These are phyloP conservation scores for Macrotyloma uniflorum DNA, from an alignment of 306 rosid genomes.

Conservation along the genomic window DNA sequence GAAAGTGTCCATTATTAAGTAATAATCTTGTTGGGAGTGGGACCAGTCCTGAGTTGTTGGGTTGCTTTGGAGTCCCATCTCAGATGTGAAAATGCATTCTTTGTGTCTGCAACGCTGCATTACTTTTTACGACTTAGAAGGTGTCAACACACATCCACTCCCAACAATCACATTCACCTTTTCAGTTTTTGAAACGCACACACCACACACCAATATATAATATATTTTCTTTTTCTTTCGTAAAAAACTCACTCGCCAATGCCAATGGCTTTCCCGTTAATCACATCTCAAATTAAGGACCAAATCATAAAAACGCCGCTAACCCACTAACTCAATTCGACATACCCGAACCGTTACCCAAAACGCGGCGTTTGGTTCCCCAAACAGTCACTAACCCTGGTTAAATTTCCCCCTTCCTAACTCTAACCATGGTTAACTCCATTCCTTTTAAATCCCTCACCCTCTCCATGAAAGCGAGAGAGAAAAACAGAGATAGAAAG, in stretches of 20 bases:
- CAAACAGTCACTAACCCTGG: conserved; percentile 36
- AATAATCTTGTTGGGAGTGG: conserved; percentile 46
- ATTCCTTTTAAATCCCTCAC: conserved; percentile 52
- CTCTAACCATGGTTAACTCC: conserved; percentile 61
- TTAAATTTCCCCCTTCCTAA: neutral
- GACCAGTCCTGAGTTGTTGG: conserved; percentile 31
- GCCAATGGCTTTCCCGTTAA: conserved; percentile 25
- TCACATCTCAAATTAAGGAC: neutral
- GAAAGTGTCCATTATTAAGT: conserved; percentile 25
- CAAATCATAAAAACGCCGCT: neutral
- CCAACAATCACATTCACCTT: conserved; percentile 41
- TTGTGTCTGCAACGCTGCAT: conserved; percentile 32
- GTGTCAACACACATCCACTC: conserved; percentile 40
- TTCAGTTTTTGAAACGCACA: conserved; percentile 4
- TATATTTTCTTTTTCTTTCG: too few species aligned
- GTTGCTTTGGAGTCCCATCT: conserved; percentile 45
- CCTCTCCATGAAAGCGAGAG: conserved; percentile 36
- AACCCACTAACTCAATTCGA: neutral
- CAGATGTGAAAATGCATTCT: conserved; percentile 32
- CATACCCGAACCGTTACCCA: conserved; percentile 34
- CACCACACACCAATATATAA: neutral
- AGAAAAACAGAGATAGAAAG: neutral
- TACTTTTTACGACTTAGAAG: conserved; percentile 30
- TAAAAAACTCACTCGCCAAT: neutral
- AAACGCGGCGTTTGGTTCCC: conserved; percentile 51